Conservation (phyloP, 352 stramenopile species). For the Pythium aquatile region DNA sequence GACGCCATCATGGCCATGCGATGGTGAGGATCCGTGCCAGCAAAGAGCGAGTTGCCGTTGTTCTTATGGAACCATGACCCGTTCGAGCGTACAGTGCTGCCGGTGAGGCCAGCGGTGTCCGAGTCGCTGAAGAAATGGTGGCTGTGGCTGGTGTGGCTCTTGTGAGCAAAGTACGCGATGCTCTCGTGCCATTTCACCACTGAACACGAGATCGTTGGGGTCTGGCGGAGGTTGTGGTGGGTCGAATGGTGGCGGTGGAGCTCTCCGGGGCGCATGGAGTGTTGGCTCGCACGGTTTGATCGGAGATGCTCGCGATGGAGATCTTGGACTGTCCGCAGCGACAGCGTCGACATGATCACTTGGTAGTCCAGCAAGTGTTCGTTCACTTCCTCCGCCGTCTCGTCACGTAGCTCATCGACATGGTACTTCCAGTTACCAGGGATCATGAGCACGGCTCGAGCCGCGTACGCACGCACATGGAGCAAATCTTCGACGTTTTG, state of each 20-base stretch:
- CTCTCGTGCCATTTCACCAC: conserved; percentile 56
- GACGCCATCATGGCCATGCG: conserved; percentile 8
- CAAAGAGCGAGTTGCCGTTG: conserved; percentile 16
- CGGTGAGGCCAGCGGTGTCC: conserved; percentile 19
- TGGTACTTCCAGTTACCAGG: conserved; percentile 45
- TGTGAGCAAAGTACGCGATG: conserved; percentile 59
- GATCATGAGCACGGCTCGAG: conserved; percentile 49
- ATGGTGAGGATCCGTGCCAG: conserved; percentile 1
- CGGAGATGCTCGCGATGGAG: conserved; percentile 37
- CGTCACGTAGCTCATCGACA: conserved; percentile 37
- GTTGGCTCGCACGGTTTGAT: not conserved
- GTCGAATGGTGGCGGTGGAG: not conserved
- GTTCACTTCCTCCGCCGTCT: conserved; percentile 34
- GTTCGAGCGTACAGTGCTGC: conserved; percentile 4
- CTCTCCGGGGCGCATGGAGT: conserved; percentile 1
- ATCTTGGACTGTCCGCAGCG: conserved; percentile 39
- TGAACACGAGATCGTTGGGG: conserved; percentile 33
- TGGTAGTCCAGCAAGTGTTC: conserved; percentile 61
- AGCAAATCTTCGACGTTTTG: conserved; percentile 57
- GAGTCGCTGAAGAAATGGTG: conserved; percentile 18
- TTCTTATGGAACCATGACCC: conserved; percentile 20
- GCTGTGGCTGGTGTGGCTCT: conserved; percentile 29
- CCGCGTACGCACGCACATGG: conserved; percentile 41
- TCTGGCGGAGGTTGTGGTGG: conserved; percentile 2
- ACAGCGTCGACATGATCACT: conserved; percentile 64